Evolutionary conservation across 495 filamentous ascomycete genomes (phyloP).

Genomic region (Annulohypoxylon nitens): DNA sequence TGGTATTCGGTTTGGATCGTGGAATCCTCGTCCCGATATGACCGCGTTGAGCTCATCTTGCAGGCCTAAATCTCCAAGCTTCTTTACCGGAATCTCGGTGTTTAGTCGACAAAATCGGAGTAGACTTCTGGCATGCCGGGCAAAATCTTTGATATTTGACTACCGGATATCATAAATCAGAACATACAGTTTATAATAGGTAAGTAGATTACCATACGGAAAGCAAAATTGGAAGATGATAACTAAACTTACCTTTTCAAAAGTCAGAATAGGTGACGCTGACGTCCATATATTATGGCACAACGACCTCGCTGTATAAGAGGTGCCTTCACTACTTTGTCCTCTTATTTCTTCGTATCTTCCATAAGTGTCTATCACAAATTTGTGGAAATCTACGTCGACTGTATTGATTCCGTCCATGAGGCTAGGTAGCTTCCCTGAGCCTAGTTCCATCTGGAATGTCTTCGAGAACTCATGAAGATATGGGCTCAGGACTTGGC

Average conservation of each 20-base stretch:
- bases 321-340: neutral
- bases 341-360: neutral
- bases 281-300: slow-evolving; percentile 31
- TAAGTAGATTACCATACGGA: neutral
- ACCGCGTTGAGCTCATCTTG: neutral
- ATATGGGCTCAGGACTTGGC: neutral
- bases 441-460: slow-evolving; percentile 5
- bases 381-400: slow-evolving; percentile 10
- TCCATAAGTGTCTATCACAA: slow-evolving; percentile 2
- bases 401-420: neutral
- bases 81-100: neutral
- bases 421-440: neutral
- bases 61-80: slow-evolving; percentile 10
- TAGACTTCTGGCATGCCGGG: neutral
- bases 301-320: slow-evolving; percentile 20
- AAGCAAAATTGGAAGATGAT: neutral
- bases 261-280: slow-evolving; percentile 1
- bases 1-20: neutral
- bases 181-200: neutral
- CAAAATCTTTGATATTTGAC: slow-evolving; percentile 2
- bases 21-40: neutral
- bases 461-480: slow-evolving; percentile 8
- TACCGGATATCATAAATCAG: neutral
- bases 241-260: slow-evolving; percentile 10
- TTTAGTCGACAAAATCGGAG: neutral